phyloP scores from a whole-genome alignment of 345 rosid species.

The Bruguiera gymnorhiza region DNA sequence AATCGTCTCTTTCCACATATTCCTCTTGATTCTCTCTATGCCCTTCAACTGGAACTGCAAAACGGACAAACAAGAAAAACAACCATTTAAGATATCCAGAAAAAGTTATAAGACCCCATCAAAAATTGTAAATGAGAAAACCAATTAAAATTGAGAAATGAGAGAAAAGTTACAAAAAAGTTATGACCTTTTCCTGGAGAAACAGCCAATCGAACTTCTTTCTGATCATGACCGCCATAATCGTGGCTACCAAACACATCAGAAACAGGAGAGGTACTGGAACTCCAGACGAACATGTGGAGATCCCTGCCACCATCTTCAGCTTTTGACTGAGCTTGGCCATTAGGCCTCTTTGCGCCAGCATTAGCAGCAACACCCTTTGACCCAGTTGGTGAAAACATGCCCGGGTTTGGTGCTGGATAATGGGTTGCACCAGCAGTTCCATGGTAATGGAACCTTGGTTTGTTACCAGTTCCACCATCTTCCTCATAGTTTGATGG shows the following conservation, averaged over 20 bases:
- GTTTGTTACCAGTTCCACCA: slow-evolving; percentile 30
- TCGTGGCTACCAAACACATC: slow-evolving; percentile 77
- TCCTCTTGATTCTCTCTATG: slow-evolving; percentile 44
- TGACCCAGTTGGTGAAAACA: slow-evolving; percentile 70
- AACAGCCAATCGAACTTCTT: slow-evolving; percentile 68
- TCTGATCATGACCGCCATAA: slow-evolving; percentile 43
- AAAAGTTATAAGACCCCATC: background rate
- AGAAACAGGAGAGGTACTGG: slow-evolving; percentile 91
- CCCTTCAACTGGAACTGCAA: slow-evolving; percentile 32
- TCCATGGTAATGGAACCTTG: slow-evolving; percentile 50
- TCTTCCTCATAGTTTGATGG: slow-evolving; percentile 89
- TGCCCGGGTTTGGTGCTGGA: slow-evolving; percentile 93
- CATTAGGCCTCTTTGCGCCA: slow-evolving; percentile 41
- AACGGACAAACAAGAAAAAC: slow-evolving; percentile 4
- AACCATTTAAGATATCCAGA: background rate
- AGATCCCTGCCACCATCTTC: slow-evolving; percentile 70
- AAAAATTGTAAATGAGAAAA: background rate
- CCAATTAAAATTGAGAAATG: background rate
- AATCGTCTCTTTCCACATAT: slow-evolving; percentile 69
- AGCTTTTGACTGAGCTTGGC: slow-evolving; percentile 35
- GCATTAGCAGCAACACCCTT: slow-evolving; percentile 35
- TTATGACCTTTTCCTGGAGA: slow-evolving; percentile 74
- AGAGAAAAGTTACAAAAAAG: background rate
- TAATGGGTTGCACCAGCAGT: slow-evolving; percentile 56
- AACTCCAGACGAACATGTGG: slow-evolving; percentile 98